A percentile compares a stretch with the other conserved stretches of the same genome.
Evolutionary conservation across 2,329 filamentous ascomycete genomes (phyloP).

Genomic region (Trichoderma oligosporum): DNA sequence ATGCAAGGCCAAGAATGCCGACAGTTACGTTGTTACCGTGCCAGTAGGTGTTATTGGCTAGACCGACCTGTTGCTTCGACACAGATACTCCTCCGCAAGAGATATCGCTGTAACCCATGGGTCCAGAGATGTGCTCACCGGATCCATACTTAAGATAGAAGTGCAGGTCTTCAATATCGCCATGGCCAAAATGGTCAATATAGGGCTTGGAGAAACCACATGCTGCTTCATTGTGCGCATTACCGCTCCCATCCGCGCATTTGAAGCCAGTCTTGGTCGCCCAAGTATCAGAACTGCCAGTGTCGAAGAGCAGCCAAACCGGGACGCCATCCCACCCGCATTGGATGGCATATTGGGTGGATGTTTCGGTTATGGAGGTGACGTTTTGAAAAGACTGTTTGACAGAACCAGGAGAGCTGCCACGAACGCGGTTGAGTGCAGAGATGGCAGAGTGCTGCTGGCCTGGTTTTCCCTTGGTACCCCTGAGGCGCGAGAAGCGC

Average conservation of each 20-base stretch:
- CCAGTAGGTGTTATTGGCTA: conserved; percentile 50
- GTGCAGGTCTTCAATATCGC: conserved; percentile 40
- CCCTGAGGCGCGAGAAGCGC: conserved; percentile 35
- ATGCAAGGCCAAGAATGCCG: conserved; percentile 50
- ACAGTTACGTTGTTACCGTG: conserved; percentile 50
- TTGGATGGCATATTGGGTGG: conserved; percentile 42
- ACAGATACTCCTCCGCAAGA: conserved; percentile 45
- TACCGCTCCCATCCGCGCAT: conserved; percentile 39
- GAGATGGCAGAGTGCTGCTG: conserved; percentile 30
- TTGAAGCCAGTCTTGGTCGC: conserved; percentile 39
- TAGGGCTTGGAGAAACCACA: conserved; percentile 43
- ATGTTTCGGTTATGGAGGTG: conserved; percentile 36
- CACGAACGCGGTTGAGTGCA: conserved; percentile 27
- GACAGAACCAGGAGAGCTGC: conserved; percentile 20
- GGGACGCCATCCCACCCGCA: conserved; percentile 39
- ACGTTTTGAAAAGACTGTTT: conserved; percentile 37
- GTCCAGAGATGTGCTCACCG: conserved; percentile 46
- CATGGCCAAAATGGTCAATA: conserved; percentile 40
- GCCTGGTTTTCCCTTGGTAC: conserved; percentile 26
- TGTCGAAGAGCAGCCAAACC: conserved; percentile 46
- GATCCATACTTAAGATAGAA: conserved; percentile 47
- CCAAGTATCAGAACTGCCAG: conserved; percentile 53
- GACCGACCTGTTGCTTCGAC: conserved; percentile 43
- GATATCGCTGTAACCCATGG: conserved; percentile 46
- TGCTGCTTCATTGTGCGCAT: conserved; percentile 28